Conservation (phyloP, 257 asterid species). For the Apocynum venetum region DNA sequence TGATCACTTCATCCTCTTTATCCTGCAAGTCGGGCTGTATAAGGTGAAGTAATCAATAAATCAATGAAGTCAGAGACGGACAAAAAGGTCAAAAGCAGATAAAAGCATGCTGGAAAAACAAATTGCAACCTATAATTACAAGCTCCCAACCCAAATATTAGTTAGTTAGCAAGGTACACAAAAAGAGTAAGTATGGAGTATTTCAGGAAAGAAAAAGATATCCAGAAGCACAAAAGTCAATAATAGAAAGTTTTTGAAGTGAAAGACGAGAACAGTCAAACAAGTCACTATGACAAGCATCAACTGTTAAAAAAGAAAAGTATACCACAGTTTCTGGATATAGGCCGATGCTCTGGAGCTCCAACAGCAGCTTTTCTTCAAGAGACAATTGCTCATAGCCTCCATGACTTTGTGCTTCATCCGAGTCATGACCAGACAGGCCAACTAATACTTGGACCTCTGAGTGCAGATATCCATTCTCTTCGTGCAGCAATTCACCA, state of each 20-base stretch:
- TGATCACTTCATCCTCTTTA: constrained; percentile 66
- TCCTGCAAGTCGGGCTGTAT: constrained; percentile 82
- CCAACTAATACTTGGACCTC: constrained; percentile 66
- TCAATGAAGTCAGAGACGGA: constrained; percentile 7
- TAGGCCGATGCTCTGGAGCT: constrained; percentile 76
- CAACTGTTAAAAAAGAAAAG: constrained; percentile 17
- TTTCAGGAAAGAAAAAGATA: neutral
- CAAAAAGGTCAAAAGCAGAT: neutral
- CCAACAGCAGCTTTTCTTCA: constrained; percentile 72
- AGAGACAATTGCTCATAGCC: constrained; percentile 59
- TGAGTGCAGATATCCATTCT: constrained; percentile 51
- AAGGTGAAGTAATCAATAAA: constrained; percentile 19
- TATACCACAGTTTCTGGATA: constrained; percentile 80
- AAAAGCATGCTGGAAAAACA: neutral
- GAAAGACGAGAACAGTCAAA: constrained; percentile 4
- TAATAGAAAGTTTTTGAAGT: constrained; percentile 7
- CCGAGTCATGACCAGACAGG: constrained; percentile 45
- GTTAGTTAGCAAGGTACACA: neutral
- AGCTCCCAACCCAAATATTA: neutral
- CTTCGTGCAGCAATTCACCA: constrained; percentile 49
- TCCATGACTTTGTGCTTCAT: constrained; percentile 44
- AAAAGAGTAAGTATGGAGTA: neutral
- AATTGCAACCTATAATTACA: constrained; percentile 4
- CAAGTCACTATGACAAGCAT: constrained; percentile 7
- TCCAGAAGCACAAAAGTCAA: constrained; percentile 9